Conservation (phyloP, 129 eudicot species). For the Pseudognaphalium luteoalbum region DNA sequence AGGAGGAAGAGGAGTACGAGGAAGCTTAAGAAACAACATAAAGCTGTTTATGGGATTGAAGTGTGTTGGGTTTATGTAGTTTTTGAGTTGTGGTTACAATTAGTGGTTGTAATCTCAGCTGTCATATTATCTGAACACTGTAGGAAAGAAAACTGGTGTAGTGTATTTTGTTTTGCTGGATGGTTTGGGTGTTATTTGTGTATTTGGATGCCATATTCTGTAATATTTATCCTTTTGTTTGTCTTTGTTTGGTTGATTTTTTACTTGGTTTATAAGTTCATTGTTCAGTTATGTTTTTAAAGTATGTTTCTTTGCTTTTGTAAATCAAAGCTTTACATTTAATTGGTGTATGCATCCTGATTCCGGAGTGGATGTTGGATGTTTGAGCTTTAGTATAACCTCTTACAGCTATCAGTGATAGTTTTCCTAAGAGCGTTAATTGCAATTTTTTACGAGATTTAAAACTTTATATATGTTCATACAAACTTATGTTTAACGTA, state of each 20-base stretch:
- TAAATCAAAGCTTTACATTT: too few species aligned
- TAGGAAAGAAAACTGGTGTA: not conserved
- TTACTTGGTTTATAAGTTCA: too few species aligned
- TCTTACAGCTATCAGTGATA: too few species aligned
- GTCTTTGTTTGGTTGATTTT: not conserved
- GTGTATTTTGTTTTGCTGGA: not conserved
- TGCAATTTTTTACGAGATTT: too few species aligned
- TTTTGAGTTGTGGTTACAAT: not conserved
- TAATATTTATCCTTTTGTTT: not conserved
- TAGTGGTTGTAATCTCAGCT: not conserved
- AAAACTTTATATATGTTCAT: too few species aligned
- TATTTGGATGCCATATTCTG: not conserved
- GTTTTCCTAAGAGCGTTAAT: too few species aligned
- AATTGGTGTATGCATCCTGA: too few species aligned
- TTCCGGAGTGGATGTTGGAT: too few species aligned
- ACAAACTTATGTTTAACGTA: too few species aligned
- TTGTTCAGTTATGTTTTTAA: too few species aligned
- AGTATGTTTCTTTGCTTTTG: too few species aligned
- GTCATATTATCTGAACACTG: not conserved
- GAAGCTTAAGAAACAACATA: not conserved
- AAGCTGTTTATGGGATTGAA: not conserved
- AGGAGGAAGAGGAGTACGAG: not conserved
- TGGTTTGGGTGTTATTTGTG: not conserved
- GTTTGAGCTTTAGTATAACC: too few species aligned
- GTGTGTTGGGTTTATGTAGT: not conserved